Base-by-base conservation (phyloP, 352 stramenopile genomes). In the Thraustotheca clavata region DNA sequence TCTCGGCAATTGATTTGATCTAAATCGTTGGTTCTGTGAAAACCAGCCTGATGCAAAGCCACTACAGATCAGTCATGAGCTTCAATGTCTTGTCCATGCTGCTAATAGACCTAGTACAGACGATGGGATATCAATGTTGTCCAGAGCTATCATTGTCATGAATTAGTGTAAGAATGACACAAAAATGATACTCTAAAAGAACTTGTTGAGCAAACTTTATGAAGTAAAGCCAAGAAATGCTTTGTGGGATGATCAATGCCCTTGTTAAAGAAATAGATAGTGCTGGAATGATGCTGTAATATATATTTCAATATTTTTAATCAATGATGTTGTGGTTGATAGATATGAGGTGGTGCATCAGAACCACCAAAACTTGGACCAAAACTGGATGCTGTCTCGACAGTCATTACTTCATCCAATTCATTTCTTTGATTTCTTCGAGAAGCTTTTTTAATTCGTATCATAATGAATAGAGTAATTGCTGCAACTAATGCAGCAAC, bases 1-100 rank as follows among this genome's bases (percentile, higher is more conserved):
- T 62, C 55, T n/a, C 55, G 34, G 5, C 38, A 20, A 32, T 62
- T 59, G 11, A 62, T 18, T 9, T 41, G 38, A 27, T 62, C 11
- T 11, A 62, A 24, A 29, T 62, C 55, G 24, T 31, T n/a, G 34
- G 26, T 62, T 6, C 38, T 49, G 34, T 49, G 55, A n/a, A 62
- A 62, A 20, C 55, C 55, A 6, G 55, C 55, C 52, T 62, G 55
- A 29, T 62, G 41, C 55, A 62, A 29, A 11, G 55, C 31, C 38
- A 41, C 55, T 62, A 54, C 8, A 59, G 8, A 29, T 7, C 24
- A 20, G 49, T 59, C 16, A 60, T 14, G 14, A 12, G 11, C 20
- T 2, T 50, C 12, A 9, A 3, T 16, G 20, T 8, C 26, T 0
- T 20, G 6, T 61, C 27, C 52, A 43, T 5, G 18, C 38, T 34